These are phyloP conservation scores for Candida morakotiae DNA, from an alignment of 805 yeast species.

Conservation along the genomic window DNA sequence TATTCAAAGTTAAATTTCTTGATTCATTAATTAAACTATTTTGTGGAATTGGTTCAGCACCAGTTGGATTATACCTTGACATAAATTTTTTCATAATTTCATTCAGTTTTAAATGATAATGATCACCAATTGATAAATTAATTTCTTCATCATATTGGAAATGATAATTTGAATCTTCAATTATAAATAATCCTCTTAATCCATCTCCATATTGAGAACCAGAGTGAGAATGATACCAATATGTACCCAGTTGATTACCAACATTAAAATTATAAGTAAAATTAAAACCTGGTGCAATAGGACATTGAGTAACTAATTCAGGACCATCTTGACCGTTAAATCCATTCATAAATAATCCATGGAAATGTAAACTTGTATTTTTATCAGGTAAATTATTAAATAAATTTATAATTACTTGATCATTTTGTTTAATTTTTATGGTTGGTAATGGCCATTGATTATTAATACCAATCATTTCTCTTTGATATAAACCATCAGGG, in stretches of 20 bases:
- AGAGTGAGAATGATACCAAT: slow-evolving; percentile 78
- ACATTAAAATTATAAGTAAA: slow-evolving; percentile 38
- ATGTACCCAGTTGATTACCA: slow-evolving; percentile 31
- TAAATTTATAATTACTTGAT: slow-evolving; percentile 35
- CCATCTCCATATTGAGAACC: slow-evolving; percentile 81
- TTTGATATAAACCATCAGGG: slow-evolving; percentile 52
- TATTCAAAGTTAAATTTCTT: slow-evolving; percentile 68
- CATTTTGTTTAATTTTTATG: slow-evolving; percentile 34
- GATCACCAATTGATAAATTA: slow-evolving; percentile 66
- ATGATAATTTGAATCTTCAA: slow-evolving; percentile 40
- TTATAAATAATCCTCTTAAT: slow-evolving; percentile 60
- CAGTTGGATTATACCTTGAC: slow-evolving; percentile 83
- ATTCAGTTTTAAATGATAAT: slow-evolving; percentile 72
- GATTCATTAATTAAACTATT: slow-evolving; percentile 78
- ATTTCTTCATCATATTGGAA: slow-evolving; percentile 81
- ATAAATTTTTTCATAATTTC: slow-evolving; percentile 55
- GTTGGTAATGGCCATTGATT: slow-evolving; percentile 42
- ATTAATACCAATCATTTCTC: slow-evolving; percentile 59
- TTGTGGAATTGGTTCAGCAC: slow-evolving; percentile 97
- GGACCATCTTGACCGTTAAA: slow-evolving; percentile 43
- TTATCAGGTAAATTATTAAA: slow-evolving; percentile 29
- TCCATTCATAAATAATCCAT: slow-evolving; percentile 40
- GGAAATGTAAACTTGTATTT: slow-evolving; percentile 42
- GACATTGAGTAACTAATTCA: slow-evolving; percentile 44
- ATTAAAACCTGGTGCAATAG: slow-evolving; percentile 36